Conservation (phyloP, 2,329 filamentous ascomycete genomes). For the Ceratocystis eucalypticola region DNA sequence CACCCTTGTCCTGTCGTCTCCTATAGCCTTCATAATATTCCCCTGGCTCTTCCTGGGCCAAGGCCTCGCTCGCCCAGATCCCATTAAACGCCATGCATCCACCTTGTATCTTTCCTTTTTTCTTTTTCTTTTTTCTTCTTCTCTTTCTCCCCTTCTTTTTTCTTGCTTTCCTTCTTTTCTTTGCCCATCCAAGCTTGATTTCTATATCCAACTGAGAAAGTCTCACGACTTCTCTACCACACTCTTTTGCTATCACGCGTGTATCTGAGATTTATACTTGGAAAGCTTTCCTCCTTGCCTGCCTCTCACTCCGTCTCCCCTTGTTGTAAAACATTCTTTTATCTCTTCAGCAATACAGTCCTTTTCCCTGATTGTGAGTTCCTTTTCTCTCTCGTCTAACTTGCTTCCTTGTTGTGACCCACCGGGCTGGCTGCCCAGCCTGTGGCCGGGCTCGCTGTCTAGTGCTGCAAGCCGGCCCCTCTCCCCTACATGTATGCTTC, state of each 20-base stretch:
- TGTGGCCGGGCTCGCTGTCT: neutral
- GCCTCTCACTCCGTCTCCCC: neutral
- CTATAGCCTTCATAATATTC: neutral
- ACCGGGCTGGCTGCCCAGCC: neutral
- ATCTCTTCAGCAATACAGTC: neutral
- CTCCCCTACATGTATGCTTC: neutral
- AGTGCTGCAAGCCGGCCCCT: neutral
- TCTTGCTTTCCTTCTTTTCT: conserved; percentile 2
- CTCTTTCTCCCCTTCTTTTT: conserved; percentile 1
- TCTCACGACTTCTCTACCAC: conserved; percentile 17
- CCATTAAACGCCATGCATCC: conserved; percentile 16
- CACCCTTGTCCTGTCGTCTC: neutral
- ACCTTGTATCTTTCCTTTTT: conserved; percentile 8
- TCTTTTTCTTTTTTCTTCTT: conserved; percentile 8
- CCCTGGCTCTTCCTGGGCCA: conserved; percentile 10
- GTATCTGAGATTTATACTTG: neutral
- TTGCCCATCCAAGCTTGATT: conserved; percentile 14
- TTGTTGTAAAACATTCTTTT: neutral
- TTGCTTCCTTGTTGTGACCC: neutral
- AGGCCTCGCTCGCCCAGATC: conserved; percentile 15
- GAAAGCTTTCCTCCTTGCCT: neutral
- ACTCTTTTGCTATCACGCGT: conserved; percentile 10
- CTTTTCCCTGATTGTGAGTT: neutral
- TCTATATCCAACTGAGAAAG: conserved; percentile 18
- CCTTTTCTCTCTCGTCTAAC: neutral